A percentile compares a stretch with the other conserved stretches of the same genome.
Evolutionary conservation across 192 early-diverging fungal genomes (phyloP).

Genomic region (Coemansia furcata): DNA sequence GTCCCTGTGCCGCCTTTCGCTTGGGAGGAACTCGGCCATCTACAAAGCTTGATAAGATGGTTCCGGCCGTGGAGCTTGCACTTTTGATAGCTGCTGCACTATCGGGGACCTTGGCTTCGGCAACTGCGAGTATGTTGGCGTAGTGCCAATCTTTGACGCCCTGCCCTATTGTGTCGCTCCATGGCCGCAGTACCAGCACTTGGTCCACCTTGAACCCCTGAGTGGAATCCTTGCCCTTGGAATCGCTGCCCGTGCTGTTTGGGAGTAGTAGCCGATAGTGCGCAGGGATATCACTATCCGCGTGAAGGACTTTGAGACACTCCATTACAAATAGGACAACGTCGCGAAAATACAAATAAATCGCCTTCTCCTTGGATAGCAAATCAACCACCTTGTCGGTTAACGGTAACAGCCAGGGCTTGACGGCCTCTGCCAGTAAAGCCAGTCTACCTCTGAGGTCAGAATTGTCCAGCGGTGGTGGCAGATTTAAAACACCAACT

Average conservation of each 20-base stretch:
- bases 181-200: slow-evolving; percentile 1
- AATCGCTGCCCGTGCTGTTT: not conserved
- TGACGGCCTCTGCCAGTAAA: not conserved
- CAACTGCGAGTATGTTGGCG: not conserved
- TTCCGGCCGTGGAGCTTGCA: not conserved
- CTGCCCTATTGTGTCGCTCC: not conserved
- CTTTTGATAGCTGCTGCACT: not conserved
- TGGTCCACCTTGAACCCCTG: slow-evolving; percentile 6
- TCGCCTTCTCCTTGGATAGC: not conserved
- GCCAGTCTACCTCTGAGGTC: not conserved
- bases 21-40: not conserved
- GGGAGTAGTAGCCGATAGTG: not conserved
- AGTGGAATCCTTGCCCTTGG: not conserved
- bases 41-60: not conserved
- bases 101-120: not conserved
- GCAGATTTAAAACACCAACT: not conserved
- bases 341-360: slow-evolving; percentile 5
- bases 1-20: not conserved
- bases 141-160: not conserved
- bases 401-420: slow-evolving; percentile 1
- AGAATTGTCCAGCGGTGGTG: not conserved
- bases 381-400: not conserved
- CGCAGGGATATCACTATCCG: not conserved
- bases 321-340: not conserved
- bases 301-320: not conserved